phyloP scores from a whole-genome alignment of 2,329 filamentous ascomycete species.

The Aspergillus versicolor region DNA sequence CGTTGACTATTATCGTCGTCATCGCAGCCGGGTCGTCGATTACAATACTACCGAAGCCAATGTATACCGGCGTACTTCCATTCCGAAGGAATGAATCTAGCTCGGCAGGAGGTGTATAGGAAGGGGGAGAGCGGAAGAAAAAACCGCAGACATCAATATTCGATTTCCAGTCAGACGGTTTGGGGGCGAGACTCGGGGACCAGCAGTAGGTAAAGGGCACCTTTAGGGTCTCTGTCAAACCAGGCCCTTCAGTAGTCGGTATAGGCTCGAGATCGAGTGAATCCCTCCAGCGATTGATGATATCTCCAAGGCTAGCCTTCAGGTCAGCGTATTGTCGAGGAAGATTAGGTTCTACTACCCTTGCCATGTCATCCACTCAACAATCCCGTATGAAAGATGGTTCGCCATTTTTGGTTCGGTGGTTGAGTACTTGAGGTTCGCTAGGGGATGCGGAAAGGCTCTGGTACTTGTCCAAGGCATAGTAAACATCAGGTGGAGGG shows the following conservation, averaged over 20 bases:
- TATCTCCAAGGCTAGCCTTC: conserved; percentile 34
- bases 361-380: conserved; percentile 53
- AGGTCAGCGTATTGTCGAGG: no score
- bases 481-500: conserved; percentile 54
- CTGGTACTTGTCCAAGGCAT: conserved; percentile 52
- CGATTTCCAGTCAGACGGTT: conserved; percentile 41
- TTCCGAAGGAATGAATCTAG: no score
- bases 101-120: no score
- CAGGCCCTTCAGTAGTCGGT: conserved; percentile 32
- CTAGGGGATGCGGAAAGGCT: conserved; percentile 51
- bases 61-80: no score
- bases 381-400: conserved; percentile 48
- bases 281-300: conserved; percentile 46
- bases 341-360: conserved; percentile 25
- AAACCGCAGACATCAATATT: no score
- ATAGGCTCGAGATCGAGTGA: conserved; percentile 37
- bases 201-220: conserved; percentile 49
- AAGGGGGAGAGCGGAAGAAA: no score
- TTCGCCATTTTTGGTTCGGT: conserved; percentile 33
- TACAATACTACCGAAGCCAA: no score
- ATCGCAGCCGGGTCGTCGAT: no score
- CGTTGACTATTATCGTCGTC: no score
- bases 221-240: conserved; percentile 34
- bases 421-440: conserved; percentile 40
- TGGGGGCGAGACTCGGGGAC: conserved; percentile 44